Conservation (phyloP, 192 early-diverging fungal species). For the Mortierella antarctica region DNA sequence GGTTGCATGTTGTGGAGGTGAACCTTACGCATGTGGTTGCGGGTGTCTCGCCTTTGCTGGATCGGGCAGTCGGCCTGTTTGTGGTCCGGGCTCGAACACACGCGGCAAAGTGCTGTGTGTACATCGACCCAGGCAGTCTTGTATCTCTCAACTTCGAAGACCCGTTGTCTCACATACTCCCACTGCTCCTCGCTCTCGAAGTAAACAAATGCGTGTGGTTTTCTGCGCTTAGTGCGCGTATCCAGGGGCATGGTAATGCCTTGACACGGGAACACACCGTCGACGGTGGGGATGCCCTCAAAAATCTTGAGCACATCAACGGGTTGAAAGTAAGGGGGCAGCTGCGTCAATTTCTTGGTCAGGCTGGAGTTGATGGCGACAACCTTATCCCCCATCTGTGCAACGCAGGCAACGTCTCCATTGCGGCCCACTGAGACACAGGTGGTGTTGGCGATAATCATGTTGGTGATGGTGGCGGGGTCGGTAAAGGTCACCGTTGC, state of each 20-base stretch:
- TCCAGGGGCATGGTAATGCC: slow-evolving; percentile 4
- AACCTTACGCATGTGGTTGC: not conserved
- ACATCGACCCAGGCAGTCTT: not conserved
- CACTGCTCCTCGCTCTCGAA: not conserved
- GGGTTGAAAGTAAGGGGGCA: not conserved
- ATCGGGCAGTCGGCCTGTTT: not conserved
- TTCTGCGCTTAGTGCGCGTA: not conserved
- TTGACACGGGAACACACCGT: not conserved
- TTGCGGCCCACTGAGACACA: not conserved
- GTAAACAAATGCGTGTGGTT: slow-evolving; percentile 7
- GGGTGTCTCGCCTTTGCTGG: not conserved
- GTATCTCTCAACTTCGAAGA: not conserved
- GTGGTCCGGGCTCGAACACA: not conserved
- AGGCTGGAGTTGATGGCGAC: not conserved
- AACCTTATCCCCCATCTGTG: not conserved
- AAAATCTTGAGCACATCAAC: not conserved
- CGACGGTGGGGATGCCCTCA: not conserved
- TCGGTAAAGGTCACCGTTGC: not conserved
- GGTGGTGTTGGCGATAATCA: not conserved
- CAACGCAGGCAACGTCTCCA: not conserved
- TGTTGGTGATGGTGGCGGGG: not conserved
- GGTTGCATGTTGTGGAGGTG: not conserved
- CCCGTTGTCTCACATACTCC: not conserved
- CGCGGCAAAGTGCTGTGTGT: not conserved
- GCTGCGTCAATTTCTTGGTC: not conserved